Base-by-base conservation (phyloP, 257 asterid genomes). In the Nicotiana tabacum region DNA sequence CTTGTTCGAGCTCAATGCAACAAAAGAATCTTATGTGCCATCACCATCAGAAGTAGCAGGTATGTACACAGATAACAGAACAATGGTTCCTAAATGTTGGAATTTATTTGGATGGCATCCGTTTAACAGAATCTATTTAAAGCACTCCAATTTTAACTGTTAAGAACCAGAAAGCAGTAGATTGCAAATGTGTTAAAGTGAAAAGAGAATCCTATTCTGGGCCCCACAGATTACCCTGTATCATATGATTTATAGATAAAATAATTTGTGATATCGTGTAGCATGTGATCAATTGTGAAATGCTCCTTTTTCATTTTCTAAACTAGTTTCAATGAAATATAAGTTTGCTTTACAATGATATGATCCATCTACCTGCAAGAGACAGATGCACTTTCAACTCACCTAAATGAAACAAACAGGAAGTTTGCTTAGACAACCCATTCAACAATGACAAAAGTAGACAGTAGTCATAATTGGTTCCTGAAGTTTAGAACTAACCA, bases 1-100 rank as follows among this genome's bases (percentile, higher is more conserved):
- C 83, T 92, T 93, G 83, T 90, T 92, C n/a, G 97, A 95, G 92
- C 82, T 92, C 77, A 83, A 89, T 84, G 97, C 93, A 68, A 78
- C 90, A 61, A 87, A 84, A 87, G 89, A 91, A 86, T 69, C 87
- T 81, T 9, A 66, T n/a, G 83, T 60, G 66, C 65, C 86, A 60
- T 87, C 89, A 74, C 82, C 90, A 81, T 57, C 93, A 39, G 87
- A 85, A 43, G 87, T 56, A 69, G 74, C 89, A 89, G 98, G 98
- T 94, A 87, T 1, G 88, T 64, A 37, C 35, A 21, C 78, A 43
- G 35, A 43, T 12, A 70, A 43, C 29, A 35, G 74, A 33, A 46
- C 30, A 37, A 35, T 60, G 57, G 55, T 61, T 79, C 37, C 82
- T 17, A 60, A 79, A 37, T 51, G 6, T 37, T 37, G 60, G 62